Evolutionary conservation across 345 rosid genomes (phyloP).

Genomic region (Raphanus raphanistrum): DNA sequence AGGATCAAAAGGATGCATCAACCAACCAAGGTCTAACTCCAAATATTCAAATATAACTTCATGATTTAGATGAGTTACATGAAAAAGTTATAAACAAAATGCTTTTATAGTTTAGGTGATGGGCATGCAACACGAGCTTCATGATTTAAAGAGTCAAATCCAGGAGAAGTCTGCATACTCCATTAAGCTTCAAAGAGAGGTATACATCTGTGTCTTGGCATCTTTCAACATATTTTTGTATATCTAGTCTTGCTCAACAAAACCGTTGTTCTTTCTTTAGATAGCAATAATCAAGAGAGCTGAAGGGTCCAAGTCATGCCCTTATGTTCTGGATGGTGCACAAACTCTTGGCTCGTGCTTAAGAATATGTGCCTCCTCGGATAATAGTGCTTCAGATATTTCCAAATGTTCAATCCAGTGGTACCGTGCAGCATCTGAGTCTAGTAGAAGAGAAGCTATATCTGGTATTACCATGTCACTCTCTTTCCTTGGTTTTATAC

Average conservation of each 20-base stretch:
- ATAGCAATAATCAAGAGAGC: slow-evolving; percentile 75
- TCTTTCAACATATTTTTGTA: neutral
- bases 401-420: slow-evolving; percentile 81
- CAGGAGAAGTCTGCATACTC: slow-evolving; percentile 80
- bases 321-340: slow-evolving; percentile 66
- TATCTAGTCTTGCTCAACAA: neutral
- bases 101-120: slow-evolving; percentile 54
- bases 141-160: slow-evolving; percentile 73
- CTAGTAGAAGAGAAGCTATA: slow-evolving; percentile 67
- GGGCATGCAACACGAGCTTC: slow-evolving; percentile 88
- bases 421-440: slow-evolving; percentile 76
- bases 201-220: slow-evolving; percentile 25
- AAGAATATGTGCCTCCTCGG: slow-evolving; percentile 54
- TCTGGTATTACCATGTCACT: slow-evolving; percentile 50
- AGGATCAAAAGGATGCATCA: slow-evolving; percentile 80
- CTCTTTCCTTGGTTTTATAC: neutral
- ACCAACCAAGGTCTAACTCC: slow-evolving; percentile 76
- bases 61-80: neutral
- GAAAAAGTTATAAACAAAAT: slow-evolving; percentile 1
- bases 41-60: neutral
- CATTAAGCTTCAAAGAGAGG: slow-evolving; percentile 83
- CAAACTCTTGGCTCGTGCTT: slow-evolving; percentile 79
- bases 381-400: slow-evolving; percentile 50
- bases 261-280: slow-evolving; percentile 37
- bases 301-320: slow-evolving; percentile 62